These are phyloP conservation scores for Talinum fruticosum DNA, from an alignment of 148 eudicot species.

Conservation along the genomic window DNA sequence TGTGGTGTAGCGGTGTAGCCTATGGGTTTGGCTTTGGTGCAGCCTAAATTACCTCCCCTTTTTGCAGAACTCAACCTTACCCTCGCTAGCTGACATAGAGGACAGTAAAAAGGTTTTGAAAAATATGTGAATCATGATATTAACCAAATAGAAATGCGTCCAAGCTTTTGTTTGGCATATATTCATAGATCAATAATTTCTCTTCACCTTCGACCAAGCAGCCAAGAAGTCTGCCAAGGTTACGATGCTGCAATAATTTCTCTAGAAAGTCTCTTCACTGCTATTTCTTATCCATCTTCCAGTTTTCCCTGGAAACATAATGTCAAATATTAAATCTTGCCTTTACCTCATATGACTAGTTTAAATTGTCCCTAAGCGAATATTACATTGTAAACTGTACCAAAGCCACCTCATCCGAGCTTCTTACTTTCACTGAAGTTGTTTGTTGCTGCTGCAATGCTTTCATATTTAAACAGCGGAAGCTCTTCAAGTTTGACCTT, in stretches of 20 bases:
- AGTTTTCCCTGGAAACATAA: slow-evolving; percentile 36
- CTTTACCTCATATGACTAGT: not conserved
- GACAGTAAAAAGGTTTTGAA: too few relatives aligned
- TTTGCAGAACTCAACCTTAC: too few relatives aligned
- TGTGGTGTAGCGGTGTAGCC: too few relatives aligned
- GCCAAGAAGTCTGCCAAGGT: slow-evolving; percentile 48
- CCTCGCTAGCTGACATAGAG: too few relatives aligned
- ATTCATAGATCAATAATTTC: slow-evolving; percentile 44
- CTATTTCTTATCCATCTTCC: slow-evolving; percentile 47
- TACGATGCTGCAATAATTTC: slow-evolving; percentile 55
- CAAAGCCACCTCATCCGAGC: slow-evolving; percentile 43
- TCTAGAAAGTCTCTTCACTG: slow-evolving; percentile 56
- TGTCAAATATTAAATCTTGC: not conserved
- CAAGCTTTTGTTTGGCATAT: slow-evolving; percentile 51
- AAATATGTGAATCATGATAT: slow-evolving; percentile 16
- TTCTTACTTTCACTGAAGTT: slow-evolving; percentile 20
- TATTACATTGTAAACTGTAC: slow-evolving; percentile 36
- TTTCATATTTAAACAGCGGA: slow-evolving; percentile 21
- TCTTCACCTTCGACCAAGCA: slow-evolving; percentile 46
- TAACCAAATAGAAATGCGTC: slow-evolving; percentile 49
- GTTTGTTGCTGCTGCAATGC: slow-evolving; percentile 27
- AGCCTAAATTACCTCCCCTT: too few relatives aligned
- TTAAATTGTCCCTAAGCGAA: not conserved
- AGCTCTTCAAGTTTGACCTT: slow-evolving; percentile 19
- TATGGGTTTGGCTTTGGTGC: too few relatives aligned